These are phyloP conservation scores for Suillus spraguei DNA, from an alignment of 768 basidiomycete genomes.

Conservation along the genomic window DNA sequence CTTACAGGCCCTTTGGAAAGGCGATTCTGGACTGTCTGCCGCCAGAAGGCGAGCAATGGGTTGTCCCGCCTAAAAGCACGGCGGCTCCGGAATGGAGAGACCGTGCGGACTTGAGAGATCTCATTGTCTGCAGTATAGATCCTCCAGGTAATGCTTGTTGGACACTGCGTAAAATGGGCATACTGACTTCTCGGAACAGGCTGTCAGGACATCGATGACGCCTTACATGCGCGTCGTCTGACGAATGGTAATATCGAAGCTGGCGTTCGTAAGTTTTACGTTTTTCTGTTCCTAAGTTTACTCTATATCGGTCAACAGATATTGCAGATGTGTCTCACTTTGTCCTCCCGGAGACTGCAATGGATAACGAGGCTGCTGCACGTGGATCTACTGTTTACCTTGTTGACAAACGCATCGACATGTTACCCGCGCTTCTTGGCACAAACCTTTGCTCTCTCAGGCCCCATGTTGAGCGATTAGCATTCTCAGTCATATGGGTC, in stretches of 20 bases:
- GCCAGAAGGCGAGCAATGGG: slow-evolving; percentile 86
- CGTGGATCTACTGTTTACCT: slow-evolving; percentile 97
- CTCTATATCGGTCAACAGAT: slow-evolving; percentile 49
- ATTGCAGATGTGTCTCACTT: slow-evolving; percentile 99
- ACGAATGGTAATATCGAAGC: slow-evolving; percentile 96
- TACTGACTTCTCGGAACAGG: slow-evolving; percentile 44
- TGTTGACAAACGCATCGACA: slow-evolving; percentile 98
- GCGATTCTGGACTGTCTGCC: slow-evolving; percentile 93
- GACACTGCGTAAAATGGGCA: background rate
- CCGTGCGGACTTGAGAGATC: slow-evolving; percentile 82
- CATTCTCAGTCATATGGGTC: slow-evolving; percentile 97
- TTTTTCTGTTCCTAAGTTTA: background rate
- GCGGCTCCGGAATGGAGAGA: slow-evolving; percentile 68
- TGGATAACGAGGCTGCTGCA: slow-evolving; percentile 96
- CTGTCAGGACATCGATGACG: slow-evolving; percentile 99
- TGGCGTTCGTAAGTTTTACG: slow-evolving; percentile 84
- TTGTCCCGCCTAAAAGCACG: slow-evolving; percentile 77
- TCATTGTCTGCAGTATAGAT: slow-evolving; percentile 95
- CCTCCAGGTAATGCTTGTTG: slow-evolving; percentile 67
- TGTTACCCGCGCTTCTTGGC: slow-evolving; percentile 91
- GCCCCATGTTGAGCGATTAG: slow-evolving; percentile 90
- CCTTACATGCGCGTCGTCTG: slow-evolving; percentile 83
- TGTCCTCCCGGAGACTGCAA: slow-evolving; percentile 88
- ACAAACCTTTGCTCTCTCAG: slow-evolving; percentile 95
- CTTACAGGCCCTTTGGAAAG: slow-evolving; percentile 95